phyloP scores from a whole-genome alignment of 306 rosid species.

The Alnus rubra region DNA sequence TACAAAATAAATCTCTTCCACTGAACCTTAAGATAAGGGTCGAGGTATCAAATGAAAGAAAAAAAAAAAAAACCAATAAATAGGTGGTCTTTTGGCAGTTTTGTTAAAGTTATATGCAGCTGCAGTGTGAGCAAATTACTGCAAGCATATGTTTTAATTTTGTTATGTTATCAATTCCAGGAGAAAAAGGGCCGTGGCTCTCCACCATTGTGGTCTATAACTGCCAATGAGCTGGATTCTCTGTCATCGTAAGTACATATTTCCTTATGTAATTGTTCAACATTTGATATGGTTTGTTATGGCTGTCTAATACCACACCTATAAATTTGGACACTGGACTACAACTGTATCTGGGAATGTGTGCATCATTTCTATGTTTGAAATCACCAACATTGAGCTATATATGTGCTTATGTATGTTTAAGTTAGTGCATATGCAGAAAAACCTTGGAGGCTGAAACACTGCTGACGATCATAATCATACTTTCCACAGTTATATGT shows the following conservation, averaged over 20 bases:
- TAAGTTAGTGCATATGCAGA: too few species aligned
- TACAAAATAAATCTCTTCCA: conserved; percentile 12
- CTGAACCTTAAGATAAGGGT: background rate
- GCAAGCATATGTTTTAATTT: too few species aligned
- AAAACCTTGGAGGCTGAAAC: background rate
- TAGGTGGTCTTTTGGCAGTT: background rate
- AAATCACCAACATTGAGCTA: too few species aligned
- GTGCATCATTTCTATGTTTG: too few species aligned
- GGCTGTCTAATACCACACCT: too few species aligned
- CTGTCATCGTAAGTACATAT: conserved; percentile 69
- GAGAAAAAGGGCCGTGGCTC: conserved; percentile 76
- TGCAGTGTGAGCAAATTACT: background rate
- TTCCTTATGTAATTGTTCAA: background rate
- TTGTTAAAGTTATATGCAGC: background rate
- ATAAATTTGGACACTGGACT: too few species aligned
- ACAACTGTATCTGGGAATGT: too few species aligned
- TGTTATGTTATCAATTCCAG: conserved; percentile 44
- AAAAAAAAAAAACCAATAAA: background rate
- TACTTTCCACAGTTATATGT: background rate
- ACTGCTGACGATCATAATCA: too few species aligned
- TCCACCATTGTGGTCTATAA: conserved; percentile 75
- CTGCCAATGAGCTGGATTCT: conserved; percentile 72
- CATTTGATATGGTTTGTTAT: background rate
- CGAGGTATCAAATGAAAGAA: background rate
- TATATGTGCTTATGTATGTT: too few species aligned